A percentile compares a stretch with the other conserved stretches of the same genome.
phyloP scores from a whole-genome alignment of 2,329 filamentous ascomycete species.

The Mariannaea sp. region DNA sequence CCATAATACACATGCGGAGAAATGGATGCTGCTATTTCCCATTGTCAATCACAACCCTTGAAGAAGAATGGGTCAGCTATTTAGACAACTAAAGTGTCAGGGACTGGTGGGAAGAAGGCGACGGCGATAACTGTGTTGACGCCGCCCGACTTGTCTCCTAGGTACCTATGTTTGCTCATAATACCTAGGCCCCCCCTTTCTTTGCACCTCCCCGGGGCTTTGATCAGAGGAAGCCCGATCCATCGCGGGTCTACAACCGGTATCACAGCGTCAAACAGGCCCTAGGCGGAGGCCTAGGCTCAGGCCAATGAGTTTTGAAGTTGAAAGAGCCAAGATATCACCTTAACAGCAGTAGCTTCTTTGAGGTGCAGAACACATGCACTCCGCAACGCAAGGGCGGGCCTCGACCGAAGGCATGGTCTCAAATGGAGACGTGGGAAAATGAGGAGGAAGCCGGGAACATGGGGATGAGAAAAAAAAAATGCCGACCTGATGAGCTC shows the following conservation, averaged over 20 bases:
- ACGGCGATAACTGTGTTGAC: no score
- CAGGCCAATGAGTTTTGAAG: neutral
- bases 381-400: constrained; percentile 2
- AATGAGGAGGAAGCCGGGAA: neutral
- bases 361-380: neutral
- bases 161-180: no score
- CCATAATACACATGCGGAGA: no score
- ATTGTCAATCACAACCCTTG: no score
- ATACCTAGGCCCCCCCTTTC: no score
- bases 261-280: neutral
- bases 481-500: constrained; percentile 24
- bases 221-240: neutral
- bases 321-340: neutral
- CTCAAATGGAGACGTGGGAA: neutral
- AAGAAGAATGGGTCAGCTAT: no score
- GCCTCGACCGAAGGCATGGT: constrained; percentile 6
- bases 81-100: no score
- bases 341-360: neutral
- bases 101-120: no score
- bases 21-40: no score
- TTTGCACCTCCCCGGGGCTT: neutral
- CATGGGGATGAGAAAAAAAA: constrained; percentile 7
- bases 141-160: neutral
- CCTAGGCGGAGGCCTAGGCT: constrained; percentile 5
- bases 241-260: neutral